Evolutionary conservation across 345 rosid genomes (phyloP).

Genomic region (Eucalyptus melliodora): DNA sequence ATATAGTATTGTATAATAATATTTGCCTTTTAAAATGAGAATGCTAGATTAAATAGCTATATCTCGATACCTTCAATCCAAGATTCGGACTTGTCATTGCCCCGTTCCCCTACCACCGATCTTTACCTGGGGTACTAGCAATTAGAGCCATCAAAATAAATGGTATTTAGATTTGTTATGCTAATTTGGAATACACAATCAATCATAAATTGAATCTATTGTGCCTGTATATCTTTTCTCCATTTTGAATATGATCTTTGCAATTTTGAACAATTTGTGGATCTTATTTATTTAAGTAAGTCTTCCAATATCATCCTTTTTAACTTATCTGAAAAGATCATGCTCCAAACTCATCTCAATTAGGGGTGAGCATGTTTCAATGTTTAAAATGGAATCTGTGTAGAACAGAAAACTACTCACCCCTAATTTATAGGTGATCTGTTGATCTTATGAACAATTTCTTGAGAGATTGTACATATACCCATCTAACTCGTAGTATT

Average conservation of each 20-base stretch:
- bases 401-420: accelerated
- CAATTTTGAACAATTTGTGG: not conserved
- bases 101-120: not conserved
- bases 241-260: not conserved
- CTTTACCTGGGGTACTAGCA: not conserved
- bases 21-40: not conserved
- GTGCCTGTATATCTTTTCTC: not conserved
- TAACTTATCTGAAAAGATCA: not conserved
- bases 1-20: not conserved
- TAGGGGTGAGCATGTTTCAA: too few species aligned
- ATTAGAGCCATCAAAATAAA: not conserved
- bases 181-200: not conserved
- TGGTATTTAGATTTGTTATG: not conserved
- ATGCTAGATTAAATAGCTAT: not conserved
- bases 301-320: not conserved
- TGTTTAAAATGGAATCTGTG: too few species aligned
- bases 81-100: not conserved
- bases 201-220: not conserved
- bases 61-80: not conserved
- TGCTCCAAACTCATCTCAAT: not conserved
- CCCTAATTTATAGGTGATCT: not conserved
- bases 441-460: not conserved
- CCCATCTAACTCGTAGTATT: not conserved
- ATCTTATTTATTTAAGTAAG: not conserved
- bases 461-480: not conserved